Conservation (phyloP, 306 rosid species). For the Casuarina glauca region DNA sequence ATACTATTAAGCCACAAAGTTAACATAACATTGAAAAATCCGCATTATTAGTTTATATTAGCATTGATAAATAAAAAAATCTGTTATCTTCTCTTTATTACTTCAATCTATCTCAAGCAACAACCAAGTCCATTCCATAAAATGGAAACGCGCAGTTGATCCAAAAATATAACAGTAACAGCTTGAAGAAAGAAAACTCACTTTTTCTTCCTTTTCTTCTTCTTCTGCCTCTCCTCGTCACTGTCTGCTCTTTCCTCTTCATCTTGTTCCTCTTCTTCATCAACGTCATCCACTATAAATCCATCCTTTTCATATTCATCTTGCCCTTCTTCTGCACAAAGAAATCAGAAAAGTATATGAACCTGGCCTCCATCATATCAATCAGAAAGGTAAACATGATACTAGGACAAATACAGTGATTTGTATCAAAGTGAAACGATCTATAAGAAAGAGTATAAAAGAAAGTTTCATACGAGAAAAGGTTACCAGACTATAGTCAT, state of each 20-base stretch:
- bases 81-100: not conserved
- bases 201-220: constrained; percentile 95
- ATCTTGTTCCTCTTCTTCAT: constrained; percentile 83
- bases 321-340: constrained; percentile 68
- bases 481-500: not conserved
- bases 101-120: not conserved
- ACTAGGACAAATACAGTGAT: not conserved
- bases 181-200: constrained; percentile 23
- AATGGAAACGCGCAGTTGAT: not conserved
- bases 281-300: constrained; percentile 87
- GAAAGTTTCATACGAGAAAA: not conserved
- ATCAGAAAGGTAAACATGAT: not conserved
- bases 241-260: constrained; percentile 77
- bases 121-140: not conserved
- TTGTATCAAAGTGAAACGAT: not conserved
- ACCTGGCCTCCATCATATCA: not conserved
- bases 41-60: not conserved
- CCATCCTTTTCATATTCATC: constrained; percentile 98
- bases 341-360: not conserved
- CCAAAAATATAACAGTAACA: not conserved
- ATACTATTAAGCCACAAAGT: not conserved
- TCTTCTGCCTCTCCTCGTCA: constrained; percentile 91
- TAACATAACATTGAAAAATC: not conserved
- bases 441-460: not conserved
- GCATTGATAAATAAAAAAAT: not conserved